Percentiles rank a stretch among this genome's conserved stretches.
Conservation (phyloP, 2,329 filamentous ascomycete species). For the Geoglossum cookeanum region DNA sequence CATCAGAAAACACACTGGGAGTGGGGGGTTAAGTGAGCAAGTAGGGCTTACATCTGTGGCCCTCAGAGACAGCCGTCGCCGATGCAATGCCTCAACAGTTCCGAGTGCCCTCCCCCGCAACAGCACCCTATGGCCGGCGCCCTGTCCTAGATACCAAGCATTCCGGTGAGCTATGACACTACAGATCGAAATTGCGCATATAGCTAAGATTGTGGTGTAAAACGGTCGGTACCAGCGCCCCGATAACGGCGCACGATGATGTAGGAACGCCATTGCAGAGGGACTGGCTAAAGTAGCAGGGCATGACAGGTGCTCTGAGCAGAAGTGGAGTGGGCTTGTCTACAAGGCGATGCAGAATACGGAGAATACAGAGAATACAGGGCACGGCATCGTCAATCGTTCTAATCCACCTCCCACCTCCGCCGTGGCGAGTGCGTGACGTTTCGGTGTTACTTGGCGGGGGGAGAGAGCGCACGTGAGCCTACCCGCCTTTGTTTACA, state of each 20-base stretch:
- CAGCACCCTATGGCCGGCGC: background rate
- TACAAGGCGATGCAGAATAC: background rate
- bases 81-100: background rate
- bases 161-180: slow-evolving; percentile 8
- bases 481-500: background rate
- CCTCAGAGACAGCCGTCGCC: background rate
- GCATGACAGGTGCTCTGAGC: background rate
- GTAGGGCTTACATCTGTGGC: slow-evolving; percentile 17
- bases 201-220: slow-evolving; percentile 24
- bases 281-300: background rate
- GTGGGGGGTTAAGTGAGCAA: background rate
- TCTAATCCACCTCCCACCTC: too few species aligned
- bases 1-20: slow-evolving; percentile 3
- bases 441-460: background rate
- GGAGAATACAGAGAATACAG: background rate
- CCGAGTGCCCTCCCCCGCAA: background rate
- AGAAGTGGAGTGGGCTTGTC: background rate
- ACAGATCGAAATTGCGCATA: slow-evolving; percentile 17
- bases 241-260: background rate
- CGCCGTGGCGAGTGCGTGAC: too few species aligned
- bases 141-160: background rate
- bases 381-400: background rate
- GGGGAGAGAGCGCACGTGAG: background rate
- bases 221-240: slow-evolving; percentile 23
- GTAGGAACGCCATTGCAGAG: background rate